Conservation (phyloP, 352 stramenopile genomes). For the Aphanomyces stellatus region DNA sequence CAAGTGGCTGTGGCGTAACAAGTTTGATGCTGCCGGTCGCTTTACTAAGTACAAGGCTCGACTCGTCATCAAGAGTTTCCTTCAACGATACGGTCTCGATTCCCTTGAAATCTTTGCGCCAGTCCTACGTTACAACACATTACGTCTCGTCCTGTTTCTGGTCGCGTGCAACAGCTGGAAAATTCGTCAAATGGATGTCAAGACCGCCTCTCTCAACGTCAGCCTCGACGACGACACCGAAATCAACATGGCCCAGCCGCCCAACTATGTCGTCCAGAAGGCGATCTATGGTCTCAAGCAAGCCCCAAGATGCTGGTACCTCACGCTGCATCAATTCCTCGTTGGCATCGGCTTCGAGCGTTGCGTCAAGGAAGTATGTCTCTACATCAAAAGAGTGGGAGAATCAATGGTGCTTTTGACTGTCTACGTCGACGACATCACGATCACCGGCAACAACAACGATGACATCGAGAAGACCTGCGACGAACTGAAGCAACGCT, state of each 20-base stretch:
- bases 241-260: constrained; percentile 23
- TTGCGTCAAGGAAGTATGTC: constrained; percentile 1
- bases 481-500: constrained; percentile 2
- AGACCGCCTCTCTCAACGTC: constrained; percentile 32
- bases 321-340: constrained; percentile 23
- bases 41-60: constrained; percentile 26
- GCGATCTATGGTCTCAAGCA: constrained; percentile 35
- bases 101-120: constrained; percentile 26
- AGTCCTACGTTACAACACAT: constrained; percentile 21
- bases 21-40: constrained; percentile 18
- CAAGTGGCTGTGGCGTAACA: constrained; percentile 24
- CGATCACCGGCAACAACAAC: constrained; percentile 4
- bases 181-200: constrained; percentile 26
- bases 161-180: constrained; percentile 14
- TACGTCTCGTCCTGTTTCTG: constrained; percentile 23
- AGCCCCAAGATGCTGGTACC: constrained; percentile 25
- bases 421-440: constrained; percentile 18
- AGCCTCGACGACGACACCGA: constrained; percentile 24
- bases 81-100: constrained; percentile 23
- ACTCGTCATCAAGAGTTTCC: constrained; percentile 24
- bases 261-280: constrained; percentile 16
- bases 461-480: background rate
- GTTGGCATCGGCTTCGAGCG: constrained; percentile 5
- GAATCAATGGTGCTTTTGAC: background rate
- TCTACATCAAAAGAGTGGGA: constrained; percentile 20